Conservation (phyloP, 148 eudicot species). For the Heliosperma pusillum region DNA sequence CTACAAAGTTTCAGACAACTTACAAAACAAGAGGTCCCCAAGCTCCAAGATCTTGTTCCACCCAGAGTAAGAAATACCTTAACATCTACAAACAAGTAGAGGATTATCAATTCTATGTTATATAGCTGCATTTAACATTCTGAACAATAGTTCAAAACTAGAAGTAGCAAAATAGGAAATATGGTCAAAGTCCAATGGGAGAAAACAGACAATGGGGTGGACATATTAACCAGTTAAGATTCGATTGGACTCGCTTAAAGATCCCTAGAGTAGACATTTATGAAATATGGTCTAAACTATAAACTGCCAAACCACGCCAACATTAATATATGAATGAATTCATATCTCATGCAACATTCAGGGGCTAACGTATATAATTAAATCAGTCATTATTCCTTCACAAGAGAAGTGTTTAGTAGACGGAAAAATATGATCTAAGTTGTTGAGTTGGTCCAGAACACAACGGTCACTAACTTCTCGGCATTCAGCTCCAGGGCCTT, state of each 20-base stretch:
- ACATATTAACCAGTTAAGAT: not conserved
- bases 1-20: conserved; percentile 33
- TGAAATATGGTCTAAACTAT: no score
- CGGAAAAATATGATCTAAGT: not conserved
- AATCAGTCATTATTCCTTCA: not conserved
- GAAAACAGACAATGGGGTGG: not conserved
- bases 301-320: no score
- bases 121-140: not conserved
- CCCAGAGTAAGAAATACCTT: conserved; percentile 74
- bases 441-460: no score
- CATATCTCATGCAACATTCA: not conserved
- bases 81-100: conserved; percentile 45
- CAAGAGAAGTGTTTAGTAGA: not conserved
- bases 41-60: conserved; percentile 79
- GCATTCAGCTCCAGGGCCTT: no score
- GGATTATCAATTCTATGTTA: not conserved
- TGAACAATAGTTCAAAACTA: not conserved
- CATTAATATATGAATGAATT: no score
- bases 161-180: not conserved
- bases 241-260: not conserved
- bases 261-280: no score
- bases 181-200: no score
- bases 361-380: not conserved
- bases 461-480: no score
- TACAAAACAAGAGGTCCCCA: conserved; percentile 97